These are phyloP conservation scores for Pseudozyma tsukubaensis DNA, from an alignment of 1,284 basidiomycete genomes.

Conservation along the genomic window DNA sequence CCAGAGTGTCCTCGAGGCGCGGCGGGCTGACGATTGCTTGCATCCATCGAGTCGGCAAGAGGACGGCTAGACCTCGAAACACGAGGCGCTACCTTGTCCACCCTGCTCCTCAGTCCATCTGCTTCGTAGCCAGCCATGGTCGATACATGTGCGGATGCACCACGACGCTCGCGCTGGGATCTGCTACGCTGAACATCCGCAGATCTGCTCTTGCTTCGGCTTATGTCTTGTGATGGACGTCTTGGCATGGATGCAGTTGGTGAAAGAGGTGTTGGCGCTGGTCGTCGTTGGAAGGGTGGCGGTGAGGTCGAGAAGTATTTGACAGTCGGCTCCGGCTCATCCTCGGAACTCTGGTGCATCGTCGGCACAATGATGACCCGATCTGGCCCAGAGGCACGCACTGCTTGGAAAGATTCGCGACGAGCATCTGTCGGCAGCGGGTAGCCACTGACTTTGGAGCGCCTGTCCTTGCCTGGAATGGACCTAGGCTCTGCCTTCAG, in stretches of 20 bases:
- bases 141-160: neutral
- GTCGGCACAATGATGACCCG: slow-evolving; percentile 25
- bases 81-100: slow-evolving; percentile 11
- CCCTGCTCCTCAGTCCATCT: slow-evolving; percentile 6
- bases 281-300: slow-evolving; percentile 2
- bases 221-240: slow-evolving; percentile 8
- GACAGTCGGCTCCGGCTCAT: neutral
- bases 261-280: slow-evolving; percentile 7
- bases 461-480: slow-evolving; percentile 8
- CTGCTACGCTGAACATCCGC: slow-evolving; percentile 7
- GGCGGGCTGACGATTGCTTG: too few relatives aligned
- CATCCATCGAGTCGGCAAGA: too few relatives aligned
- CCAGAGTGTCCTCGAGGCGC: slow-evolving; percentile 8
- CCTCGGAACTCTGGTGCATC: neutral
- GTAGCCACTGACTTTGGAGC: slow-evolving; percentile 13
- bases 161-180: slow-evolving; percentile 13
- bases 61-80: too few relatives aligned
- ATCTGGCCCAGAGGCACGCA: slow-evolving; percentile 23
- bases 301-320: slow-evolving; percentile 4
- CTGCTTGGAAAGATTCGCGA: slow-evolving; percentile 24
- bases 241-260: neutral
- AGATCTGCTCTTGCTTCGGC: slow-evolving; percentile 2
- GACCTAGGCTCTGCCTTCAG: slow-evolving; percentile 15
- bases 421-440: slow-evolving; percentile 6
- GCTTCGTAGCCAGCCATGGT: neutral